These are phyloP conservation scores for Aspergillus sp. DNA, from an alignment of 2,329 filamentous ascomycete genomes.

Conservation along the genomic window DNA sequence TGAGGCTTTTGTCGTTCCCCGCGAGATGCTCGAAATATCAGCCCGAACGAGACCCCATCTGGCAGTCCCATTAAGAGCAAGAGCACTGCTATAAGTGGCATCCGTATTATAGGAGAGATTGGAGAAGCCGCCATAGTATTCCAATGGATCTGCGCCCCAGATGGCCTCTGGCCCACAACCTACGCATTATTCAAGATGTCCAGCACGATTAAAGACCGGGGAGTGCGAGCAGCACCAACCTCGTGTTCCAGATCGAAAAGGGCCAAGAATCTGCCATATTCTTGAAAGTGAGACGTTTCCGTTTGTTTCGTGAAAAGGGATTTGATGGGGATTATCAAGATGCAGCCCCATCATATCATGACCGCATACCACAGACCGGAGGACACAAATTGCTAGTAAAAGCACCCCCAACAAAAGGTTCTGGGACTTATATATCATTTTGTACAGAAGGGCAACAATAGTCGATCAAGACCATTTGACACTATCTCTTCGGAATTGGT, in stretches of 20 bases:
- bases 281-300: conserved; percentile 17
- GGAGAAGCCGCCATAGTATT: conserved; percentile 48
- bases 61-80: conserved; percentile 45
- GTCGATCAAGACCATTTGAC: not conserved
- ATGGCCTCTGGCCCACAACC: conserved; percentile 41
- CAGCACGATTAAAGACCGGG: not conserved
- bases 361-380: not conserved
- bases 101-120: conserved; percentile 37
- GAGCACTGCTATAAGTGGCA: conserved; percentile 44
- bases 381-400: not conserved
- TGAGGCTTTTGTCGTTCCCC: conserved; percentile 27
- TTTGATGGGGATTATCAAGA: conserved; percentile 3
- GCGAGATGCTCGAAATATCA: conserved; percentile 19
- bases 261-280: conserved; percentile 50
- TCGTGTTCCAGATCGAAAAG: conserved; percentile 54
- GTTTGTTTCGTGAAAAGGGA: not conserved
- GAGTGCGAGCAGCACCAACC: conserved; percentile 32
- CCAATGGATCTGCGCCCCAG: conserved; percentile 55
- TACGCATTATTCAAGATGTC: not conserved
- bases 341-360: not conserved
- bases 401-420: not conserved
- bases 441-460: not conserved
- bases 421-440: not conserved
- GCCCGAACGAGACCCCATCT: conserved; percentile 41
- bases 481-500: not conserved